Conservation (phyloP, 108 stramenopile genomes). For the Nitzschia sp. region DNA sequence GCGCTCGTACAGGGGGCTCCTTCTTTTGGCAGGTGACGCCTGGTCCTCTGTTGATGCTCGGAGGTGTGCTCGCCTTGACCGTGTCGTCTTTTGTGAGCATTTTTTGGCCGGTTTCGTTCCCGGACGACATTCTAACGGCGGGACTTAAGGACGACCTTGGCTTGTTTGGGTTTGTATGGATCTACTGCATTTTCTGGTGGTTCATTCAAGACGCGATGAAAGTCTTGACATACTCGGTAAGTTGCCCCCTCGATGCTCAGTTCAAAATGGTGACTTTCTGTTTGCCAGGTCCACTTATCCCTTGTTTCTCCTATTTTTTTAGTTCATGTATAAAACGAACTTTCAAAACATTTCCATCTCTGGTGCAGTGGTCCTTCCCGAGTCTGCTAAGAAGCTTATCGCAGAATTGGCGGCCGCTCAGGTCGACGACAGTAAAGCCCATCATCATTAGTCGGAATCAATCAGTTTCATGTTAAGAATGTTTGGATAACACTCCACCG, state of each 20-base stretch:
- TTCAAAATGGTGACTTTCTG: too few species aligned
- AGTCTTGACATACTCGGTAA: constrained; percentile 41
- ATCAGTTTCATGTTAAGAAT: too few species aligned
- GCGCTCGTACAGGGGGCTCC: constrained; percentile 36
- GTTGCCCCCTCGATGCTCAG: too few species aligned
- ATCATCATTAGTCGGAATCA: constrained; percentile 1
- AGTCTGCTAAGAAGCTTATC: constrained; percentile 27
- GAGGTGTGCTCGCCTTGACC: constrained; percentile 37
- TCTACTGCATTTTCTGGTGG: constrained; percentile 50
- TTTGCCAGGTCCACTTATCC: too few species aligned
- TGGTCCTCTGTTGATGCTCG: constrained; percentile 38
- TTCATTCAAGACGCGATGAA: constrained; percentile 53
- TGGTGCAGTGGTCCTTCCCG: constrained; percentile 32
- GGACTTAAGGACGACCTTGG: constrained; percentile 43
- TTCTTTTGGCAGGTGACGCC: constrained; percentile 51
- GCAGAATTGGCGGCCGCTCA: constrained; percentile 15
- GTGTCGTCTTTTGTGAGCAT: constrained; percentile 47
- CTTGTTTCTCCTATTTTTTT: too few species aligned
- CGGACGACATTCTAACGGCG: constrained; percentile 44
- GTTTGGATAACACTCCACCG: too few species aligned
- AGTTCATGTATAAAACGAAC: constrained; percentile 20
- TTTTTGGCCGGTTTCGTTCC: constrained; percentile 39
- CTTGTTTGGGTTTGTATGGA: constrained; percentile 52
- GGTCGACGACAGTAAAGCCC: not conserved
- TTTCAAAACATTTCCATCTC: constrained; percentile 22